These are phyloP conservation scores for Candida gorgasii DNA, from an alignment of 805 yeast species.

Conservation along the genomic window DNA sequence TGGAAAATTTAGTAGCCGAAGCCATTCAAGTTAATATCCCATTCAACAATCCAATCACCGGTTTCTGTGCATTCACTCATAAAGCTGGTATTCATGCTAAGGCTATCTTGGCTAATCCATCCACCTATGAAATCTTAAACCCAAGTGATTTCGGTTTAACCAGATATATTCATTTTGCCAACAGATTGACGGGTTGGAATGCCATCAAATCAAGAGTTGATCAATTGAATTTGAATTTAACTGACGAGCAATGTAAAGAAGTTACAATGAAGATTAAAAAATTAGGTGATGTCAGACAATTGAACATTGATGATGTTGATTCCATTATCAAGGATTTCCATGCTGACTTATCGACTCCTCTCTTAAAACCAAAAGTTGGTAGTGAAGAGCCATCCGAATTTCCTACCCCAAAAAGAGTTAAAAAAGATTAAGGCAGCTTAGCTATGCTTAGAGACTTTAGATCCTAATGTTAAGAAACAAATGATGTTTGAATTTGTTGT, in stretches of 20 bases:
- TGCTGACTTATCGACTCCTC: conserved; percentile 40
- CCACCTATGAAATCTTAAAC: conserved; percentile 60
- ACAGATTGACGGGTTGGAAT: conserved; percentile 64
- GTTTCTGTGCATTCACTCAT: conserved; percentile 65
- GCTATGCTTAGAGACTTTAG: not conserved
- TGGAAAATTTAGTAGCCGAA: conserved; percentile 60
- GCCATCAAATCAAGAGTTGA: conserved; percentile 63
- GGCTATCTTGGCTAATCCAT: conserved; percentile 62
- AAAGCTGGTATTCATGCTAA: conserved; percentile 66
- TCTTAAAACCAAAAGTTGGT: conserved; percentile 9
- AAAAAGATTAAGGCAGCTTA: conserved; percentile 2
- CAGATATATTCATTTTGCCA: conserved; percentile 62
- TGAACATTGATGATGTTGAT: conserved; percentile 62
- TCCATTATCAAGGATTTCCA: conserved; percentile 58
- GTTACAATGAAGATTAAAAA: conserved; percentile 55
- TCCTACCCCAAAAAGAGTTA: conserved; percentile 11
- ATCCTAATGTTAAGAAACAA: not conserved
- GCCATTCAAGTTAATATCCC: conserved; percentile 61
- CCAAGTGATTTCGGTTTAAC: conserved; percentile 61
- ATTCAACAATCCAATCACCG: conserved; percentile 63
- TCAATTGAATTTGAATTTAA: conserved; percentile 54
- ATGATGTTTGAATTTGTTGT: conserved; percentile 1
- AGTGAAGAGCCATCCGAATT: conserved; percentile 13
- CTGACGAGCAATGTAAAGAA: conserved; percentile 58
- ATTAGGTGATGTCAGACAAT: conserved; percentile 61